Base-by-base conservation (phyloP, 257 asterid genomes). In the Solanum chiquidenum region DNA sequence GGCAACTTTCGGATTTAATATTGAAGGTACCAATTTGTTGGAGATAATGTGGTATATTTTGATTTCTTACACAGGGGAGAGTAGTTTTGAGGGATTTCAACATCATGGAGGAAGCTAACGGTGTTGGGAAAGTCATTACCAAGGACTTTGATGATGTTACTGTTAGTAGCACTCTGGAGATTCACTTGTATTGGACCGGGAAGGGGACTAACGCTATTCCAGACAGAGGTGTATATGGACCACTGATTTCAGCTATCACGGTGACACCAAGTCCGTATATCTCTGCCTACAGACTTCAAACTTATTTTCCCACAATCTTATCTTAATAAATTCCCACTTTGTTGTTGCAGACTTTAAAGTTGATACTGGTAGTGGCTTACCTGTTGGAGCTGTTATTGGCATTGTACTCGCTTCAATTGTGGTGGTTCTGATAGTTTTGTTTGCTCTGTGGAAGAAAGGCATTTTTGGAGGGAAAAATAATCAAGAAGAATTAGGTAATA, bases 181-280 rank as follows among this genome's bases (percentile, higher is more conserved):
- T 96, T 86, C 99, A 96, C 92, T 93, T 96, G 91, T 96, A 93
- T 92, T 96, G 99, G 99, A 90, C 91, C 3, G 99, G 99, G 27
- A 94, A 94, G 92, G 99, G 99, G 49, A 96, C 99, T 23, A 94
- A 93, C 0, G 95, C 98, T 25, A 92, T 96, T 89, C 99, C 99
- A 31, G 87, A 87, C 29, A 92, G 97, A 91, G 98, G 98, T 85
- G 95, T 92, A 85, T 95, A 96, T 74, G 99, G 99, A 88, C 98
- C 99, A 16, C 91, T 96, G 89, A 92, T 96, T 90, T 96, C 99
- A 44, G 99, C 98, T 21, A 96, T 96, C 60, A 88, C 98, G 4
- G 91, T 96, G 75, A 96, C 98, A 58, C 95, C 98, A 88, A 96
- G 98, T 95, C 83, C 88, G 96, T 88, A 77, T 44, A 68, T 80